A percentile compares a stretch with the other conserved stretches of the same genome.
Evolutionary conservation across 2,329 filamentous ascomycete species (phyloP).

Genomic region (Cercospora nicotianae): DNA sequence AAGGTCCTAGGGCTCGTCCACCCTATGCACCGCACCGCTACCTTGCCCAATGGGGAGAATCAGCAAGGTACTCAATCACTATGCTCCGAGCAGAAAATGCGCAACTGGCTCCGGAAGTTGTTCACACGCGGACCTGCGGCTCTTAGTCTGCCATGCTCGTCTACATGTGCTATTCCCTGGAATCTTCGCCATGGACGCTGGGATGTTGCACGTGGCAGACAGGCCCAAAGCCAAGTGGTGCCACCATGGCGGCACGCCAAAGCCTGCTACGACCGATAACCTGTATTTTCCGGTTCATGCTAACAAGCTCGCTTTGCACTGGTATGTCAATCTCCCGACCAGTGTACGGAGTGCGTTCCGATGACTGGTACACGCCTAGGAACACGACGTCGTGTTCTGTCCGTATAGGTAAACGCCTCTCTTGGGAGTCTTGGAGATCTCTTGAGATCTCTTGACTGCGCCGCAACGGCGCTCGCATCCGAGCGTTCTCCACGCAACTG

Average conservation of each 20-base stretch:
- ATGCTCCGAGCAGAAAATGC: not conserved
- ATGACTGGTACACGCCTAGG: not conserved
- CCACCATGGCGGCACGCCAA: not conserved
- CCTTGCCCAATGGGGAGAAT: not conserved
- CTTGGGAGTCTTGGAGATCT: not conserved
- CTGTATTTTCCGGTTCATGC: not conserved
- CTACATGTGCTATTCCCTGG: not conserved
- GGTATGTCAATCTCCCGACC: not conserved
- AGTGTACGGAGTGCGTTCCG: not conserved
- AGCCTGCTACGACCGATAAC: not conserved
- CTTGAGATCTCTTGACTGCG: not conserved
- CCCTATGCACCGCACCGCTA: not conserved
- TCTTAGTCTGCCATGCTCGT: not conserved
- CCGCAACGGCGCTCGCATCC: not conserved
- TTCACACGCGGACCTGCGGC: not conserved
- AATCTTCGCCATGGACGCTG: not conserved
- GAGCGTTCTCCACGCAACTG: not conserved
- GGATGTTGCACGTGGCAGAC: not conserved
- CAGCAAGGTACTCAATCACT: not conserved
- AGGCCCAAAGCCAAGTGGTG: not conserved
- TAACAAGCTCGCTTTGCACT: not conserved
- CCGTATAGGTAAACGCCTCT: not conserved
- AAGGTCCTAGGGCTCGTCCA: not conserved
- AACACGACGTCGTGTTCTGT: not conserved
- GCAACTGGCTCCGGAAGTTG: not conserved